Percentiles rank a stretch among this genome's conserved stretches.
These are phyloP conservation scores for Closterium sp. DNA, from an alignment of 139 green algal genomes.

Conservation along the genomic window DNA sequence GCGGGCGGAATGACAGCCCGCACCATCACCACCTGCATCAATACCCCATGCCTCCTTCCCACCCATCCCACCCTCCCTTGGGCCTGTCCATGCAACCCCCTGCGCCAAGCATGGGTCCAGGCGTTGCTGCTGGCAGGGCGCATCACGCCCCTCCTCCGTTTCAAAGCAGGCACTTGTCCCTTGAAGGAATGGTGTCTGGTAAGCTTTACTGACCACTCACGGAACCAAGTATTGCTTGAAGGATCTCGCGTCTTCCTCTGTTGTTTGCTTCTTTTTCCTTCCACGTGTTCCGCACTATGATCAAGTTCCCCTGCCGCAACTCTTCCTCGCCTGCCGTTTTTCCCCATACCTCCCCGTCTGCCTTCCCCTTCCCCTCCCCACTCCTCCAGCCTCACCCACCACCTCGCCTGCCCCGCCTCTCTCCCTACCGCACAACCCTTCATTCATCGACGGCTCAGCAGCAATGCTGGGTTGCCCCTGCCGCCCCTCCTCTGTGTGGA, in stretches of 20 bases:
- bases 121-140: background rate
- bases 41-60: background rate
- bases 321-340: background rate
- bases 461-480: background rate
- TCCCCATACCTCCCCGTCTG: background rate
- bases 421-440: background rate
- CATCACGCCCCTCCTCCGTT: background rate
- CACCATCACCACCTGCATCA: background rate
- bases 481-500: background rate
- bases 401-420: background rate
- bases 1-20: background rate
- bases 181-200: background rate
- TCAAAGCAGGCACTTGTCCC: background rate
- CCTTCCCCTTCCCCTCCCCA: background rate
- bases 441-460: background rate
- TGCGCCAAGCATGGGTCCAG: background rate
- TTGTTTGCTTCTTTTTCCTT: no score
- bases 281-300: no score
- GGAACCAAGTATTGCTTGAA: no score
- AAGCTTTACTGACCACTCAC: no score
- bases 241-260: no score
- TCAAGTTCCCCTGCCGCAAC: no score
- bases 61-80: background rate
- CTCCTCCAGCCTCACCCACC: background rate
- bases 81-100: background rate